Base-by-base conservation (phyloP, 148 eudicot species). In the Vaccinium macrocarpon region DNA sequence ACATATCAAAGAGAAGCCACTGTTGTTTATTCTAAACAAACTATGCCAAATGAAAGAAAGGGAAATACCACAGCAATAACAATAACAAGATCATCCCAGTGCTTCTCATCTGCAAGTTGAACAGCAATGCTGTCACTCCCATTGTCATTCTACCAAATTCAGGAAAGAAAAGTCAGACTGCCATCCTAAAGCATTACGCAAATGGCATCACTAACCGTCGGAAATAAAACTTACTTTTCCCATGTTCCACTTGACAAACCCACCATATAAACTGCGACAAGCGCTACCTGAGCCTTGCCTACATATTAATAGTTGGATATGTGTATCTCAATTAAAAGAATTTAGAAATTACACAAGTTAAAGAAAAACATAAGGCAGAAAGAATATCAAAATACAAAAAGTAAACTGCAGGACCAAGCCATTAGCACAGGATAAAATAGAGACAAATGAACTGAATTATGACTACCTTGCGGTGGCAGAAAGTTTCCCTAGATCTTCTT, bases 221-320 rank as follows among this genome's bases (percentile, higher is more conserved):
- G 73, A 38, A 35, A 80, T n/a, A 53, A 59, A 62, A 71, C 91
- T 84, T 93, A 96, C 98, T 77, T 93, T 90, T 88, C 98, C 98
- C 98, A 94, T 96, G 79, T 84, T 85, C 98, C 98, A 96, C 93
- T 93, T 96, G 80, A 94, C 98, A 92, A 96, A 94, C 72, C 98
- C 98, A 79, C 98, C 98, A 88, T 85, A 93, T 59, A 96, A 86
- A 85, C 98, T 94, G 87, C 98, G 98, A 84, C 98, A 96, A 81
- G 98, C 98, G 87, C 98, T 96, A 46, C 98, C 98, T 15, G 98
- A 96, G 79, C 98, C 98, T 90, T 94, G 98, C 89, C 98, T 96
- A 91, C 11, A 66, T 73, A 71, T 55, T 21, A 62, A 75, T 59
- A 73, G 23, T 64, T 79, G 80, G 35, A 71, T 81, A 61, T 52